These are phyloP conservation scores for Solanum peruvianum DNA, from an alignment of 257 asterid species.

Conservation along the genomic window DNA sequence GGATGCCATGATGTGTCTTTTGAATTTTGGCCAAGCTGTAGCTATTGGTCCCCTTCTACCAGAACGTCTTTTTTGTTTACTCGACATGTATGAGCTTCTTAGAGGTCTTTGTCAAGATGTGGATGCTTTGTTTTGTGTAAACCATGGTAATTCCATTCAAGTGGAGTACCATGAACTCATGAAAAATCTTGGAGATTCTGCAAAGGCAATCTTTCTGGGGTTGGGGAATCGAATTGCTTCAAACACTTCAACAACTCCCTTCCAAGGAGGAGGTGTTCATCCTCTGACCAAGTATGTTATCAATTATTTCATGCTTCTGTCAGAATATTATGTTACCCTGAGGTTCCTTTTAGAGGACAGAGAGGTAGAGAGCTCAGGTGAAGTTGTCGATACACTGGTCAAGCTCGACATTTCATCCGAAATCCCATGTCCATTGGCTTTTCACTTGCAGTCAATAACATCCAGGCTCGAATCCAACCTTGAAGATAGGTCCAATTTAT, in stretches of 20 bases:
- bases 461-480: slow-evolving; percentile 42
- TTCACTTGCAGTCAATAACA: slow-evolving; percentile 29
- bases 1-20: slow-evolving; percentile 28
- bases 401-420: not conserved
- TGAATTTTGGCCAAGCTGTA: slow-evolving; percentile 56
- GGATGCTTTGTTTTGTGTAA: slow-evolving; percentile 30
- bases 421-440: slow-evolving; percentile 18
- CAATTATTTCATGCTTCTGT: slow-evolving; percentile 48
- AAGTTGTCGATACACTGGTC: slow-evolving; percentile 2
- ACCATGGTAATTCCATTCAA: slow-evolving; percentile 11
- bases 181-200: slow-evolving; percentile 26
- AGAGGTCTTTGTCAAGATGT: slow-evolving; percentile 15
- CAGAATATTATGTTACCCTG: slow-evolving; percentile 40
- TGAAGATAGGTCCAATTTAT: slow-evolving; percentile 23
- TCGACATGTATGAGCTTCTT: slow-evolving; percentile 51
- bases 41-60: slow-evolving; percentile 40
- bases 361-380: not conserved
- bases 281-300: slow-evolving; percentile 52
- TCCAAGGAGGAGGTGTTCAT: slow-evolving; percentile 38
- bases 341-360: slow-evolving; percentile 30
- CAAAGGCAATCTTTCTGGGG: slow-evolving; percentile 20
- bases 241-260: slow-evolving; percentile 24
- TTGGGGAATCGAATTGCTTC: slow-evolving; percentile 34
- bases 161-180: slow-evolving; percentile 39
- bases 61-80: slow-evolving; percentile 48